Percentiles rank a stretch among this genome's conserved stretches.
Evolutionary conservation across 192 early-diverging fungal genomes (phyloP).

Genomic region (Lobosporangium transversale): DNA sequence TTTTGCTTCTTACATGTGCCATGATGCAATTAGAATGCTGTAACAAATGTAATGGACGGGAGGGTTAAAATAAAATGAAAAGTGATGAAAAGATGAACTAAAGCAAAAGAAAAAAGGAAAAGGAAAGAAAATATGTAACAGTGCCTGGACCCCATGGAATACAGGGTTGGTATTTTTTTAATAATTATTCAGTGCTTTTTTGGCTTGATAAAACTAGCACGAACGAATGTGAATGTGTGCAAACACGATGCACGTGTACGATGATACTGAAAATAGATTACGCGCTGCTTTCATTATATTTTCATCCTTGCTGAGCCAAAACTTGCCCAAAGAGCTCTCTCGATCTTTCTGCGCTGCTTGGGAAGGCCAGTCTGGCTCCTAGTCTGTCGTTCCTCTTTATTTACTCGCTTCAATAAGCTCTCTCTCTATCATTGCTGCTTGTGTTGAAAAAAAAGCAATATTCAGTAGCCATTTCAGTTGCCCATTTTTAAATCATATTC

Average conservation of each 20-base stretch:
- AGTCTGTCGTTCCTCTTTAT: not conserved
- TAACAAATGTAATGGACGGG: not conserved
- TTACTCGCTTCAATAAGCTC: too few relatives aligned
- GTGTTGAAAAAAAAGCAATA: too few relatives aligned
- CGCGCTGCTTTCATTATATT: not conserved
- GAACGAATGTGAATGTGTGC: too few relatives aligned
- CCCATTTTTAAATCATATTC: too few relatives aligned
- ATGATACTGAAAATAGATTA: not conserved
- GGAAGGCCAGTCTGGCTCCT: not conserved
- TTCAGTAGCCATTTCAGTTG: too few relatives aligned
- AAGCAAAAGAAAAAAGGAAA: slow-evolving; percentile 1
- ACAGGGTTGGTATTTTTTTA: too few relatives aligned
- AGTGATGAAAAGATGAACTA: not conserved
- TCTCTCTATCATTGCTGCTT: too few relatives aligned
- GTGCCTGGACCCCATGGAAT: not conserved
- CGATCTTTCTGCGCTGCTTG: not conserved
- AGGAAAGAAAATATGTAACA: slow-evolving; percentile 1
- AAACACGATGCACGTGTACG: too few relatives aligned
- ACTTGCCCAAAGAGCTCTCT: not conserved
- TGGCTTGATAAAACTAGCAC: too few relatives aligned
- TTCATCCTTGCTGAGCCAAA: too few relatives aligned
- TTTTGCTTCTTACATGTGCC: slow-evolving; percentile 33
- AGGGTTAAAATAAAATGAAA: not conserved
- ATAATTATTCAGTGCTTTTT: too few relatives aligned
- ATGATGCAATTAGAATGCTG: slow-evolving; percentile 5